Conservation (phyloP, 164 flowering plant genomes). For the Hamamelis virginiana region DNA sequence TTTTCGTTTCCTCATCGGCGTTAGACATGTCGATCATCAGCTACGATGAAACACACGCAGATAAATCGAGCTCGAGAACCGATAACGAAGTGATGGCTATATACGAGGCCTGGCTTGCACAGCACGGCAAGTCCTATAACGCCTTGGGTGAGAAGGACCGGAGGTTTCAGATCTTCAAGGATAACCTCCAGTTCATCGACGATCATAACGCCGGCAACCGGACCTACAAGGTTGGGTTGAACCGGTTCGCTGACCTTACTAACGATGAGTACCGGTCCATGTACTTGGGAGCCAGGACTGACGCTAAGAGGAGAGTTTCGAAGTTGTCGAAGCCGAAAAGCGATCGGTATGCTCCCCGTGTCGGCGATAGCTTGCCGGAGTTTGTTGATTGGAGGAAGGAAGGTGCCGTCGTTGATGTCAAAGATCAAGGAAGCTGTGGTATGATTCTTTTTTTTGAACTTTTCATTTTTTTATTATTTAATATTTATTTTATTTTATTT, state of each 20-base stretch:
- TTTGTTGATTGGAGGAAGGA: constrained; percentile 81
- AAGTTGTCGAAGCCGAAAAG: constrained; percentile 24
- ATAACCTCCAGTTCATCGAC: constrained; percentile 67
- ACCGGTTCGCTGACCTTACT: constrained; percentile 59
- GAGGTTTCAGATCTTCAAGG: constrained; percentile 72
- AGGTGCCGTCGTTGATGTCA: constrained; percentile 72
- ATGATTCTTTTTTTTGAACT: constrained; percentile 3
- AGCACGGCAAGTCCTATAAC: constrained; percentile 64
- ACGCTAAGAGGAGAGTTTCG: constrained; percentile 1
- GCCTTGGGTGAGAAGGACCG: constrained; percentile 62
- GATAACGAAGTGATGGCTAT: constrained; percentile 44
- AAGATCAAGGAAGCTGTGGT: constrained; percentile 96
- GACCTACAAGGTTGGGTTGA: constrained; percentile 45
- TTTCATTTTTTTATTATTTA: not conserved
- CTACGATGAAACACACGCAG: constrained; percentile 30
- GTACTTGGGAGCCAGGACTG: constrained; percentile 35
- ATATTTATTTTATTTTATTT: not conserved
- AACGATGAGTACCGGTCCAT: constrained; percentile 60
- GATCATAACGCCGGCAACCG: constrained; percentile 50
- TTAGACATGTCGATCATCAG: constrained; percentile 46
- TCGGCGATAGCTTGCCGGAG: constrained; percentile 70
- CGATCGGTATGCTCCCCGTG: constrained; percentile 44
- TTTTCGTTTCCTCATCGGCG: not conserved
- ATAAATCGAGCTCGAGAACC: not conserved
- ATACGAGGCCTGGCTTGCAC: constrained; percentile 63